Evolutionary conservation across 78 protist species (phyloP).

Genomic region (Protostelium mycophagum): DNA sequence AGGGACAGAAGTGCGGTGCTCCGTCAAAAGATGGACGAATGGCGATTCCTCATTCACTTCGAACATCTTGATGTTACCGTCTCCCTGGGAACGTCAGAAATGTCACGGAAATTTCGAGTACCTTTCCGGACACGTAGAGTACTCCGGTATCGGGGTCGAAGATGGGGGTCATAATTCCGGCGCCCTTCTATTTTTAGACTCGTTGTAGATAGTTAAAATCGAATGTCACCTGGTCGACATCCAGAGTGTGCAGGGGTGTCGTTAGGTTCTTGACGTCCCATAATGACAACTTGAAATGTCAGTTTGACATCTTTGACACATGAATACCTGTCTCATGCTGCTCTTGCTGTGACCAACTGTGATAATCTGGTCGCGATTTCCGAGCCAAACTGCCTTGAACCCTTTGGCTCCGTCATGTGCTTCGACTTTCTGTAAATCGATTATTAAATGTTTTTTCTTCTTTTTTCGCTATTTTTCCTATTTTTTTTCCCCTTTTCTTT

Average conservation of each 20-base stretch:
- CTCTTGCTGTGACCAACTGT: constrained; percentile 70
- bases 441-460: no score
- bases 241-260: constrained; percentile 11
- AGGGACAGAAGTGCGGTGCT: constrained; percentile 27
- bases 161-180: constrained; percentile 73
- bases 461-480: no score
- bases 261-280: constrained; percentile 27
- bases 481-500: no score
- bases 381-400: constrained; percentile 62
- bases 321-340: background rate
- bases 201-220: no score
- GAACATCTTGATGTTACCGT: constrained; percentile 66
- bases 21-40: constrained; percentile 55
- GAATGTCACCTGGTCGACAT: constrained; percentile 46
- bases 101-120: background rate
- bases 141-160: constrained; percentile 72
- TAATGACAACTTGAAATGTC: constrained; percentile 21
- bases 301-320: no score
- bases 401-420: constrained; percentile 77
- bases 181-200: no score
- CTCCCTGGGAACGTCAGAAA: constrained; percentile 37
- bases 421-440: background rate
- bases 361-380: constrained; percentile 38
- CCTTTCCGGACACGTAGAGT: constrained; percentile 70
- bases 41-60: constrained; percentile 70